Conservation (phyloP, 2,329 filamentous ascomycete species). For the Fusarium pininemorale region DNA sequence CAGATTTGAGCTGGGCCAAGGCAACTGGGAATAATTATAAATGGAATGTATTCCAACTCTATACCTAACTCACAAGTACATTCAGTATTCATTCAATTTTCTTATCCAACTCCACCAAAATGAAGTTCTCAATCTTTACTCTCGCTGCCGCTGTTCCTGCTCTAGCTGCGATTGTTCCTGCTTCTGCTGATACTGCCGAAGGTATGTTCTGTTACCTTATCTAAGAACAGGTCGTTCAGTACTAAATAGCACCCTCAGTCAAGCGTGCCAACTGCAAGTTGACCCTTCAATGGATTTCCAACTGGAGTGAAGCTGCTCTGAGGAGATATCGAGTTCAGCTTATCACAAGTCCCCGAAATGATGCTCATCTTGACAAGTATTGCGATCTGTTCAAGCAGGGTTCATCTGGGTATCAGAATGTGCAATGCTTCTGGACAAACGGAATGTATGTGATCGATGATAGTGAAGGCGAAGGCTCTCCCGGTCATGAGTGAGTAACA, state of each 20-base stretch:
- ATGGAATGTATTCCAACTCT: not conserved
- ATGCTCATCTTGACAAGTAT: not conserved
- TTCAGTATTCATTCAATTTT: not conserved
- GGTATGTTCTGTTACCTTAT: not conserved
- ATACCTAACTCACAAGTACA: not conserved
- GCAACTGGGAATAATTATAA: not conserved
- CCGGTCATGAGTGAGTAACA: not conserved
- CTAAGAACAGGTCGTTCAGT: not conserved
- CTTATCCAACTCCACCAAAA: not conserved
- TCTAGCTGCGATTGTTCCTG: not conserved
- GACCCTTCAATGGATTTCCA: not conserved
- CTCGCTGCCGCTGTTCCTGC: not conserved
- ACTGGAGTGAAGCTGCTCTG: not conserved
- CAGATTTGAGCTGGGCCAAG: accelerated
- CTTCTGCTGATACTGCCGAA: not conserved
- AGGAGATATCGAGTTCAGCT: not conserved
- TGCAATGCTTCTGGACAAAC: not conserved
- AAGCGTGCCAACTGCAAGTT: not conserved
- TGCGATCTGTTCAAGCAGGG: not conserved
- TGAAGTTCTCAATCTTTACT: not conserved
- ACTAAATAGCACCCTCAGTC: not conserved
- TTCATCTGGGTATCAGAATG: not conserved
- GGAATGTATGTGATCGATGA: not conserved
- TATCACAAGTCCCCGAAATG: not conserved
- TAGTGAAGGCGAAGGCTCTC: not conserved